phyloP scores from a whole-genome alignment of 495 filamentous ascomycete genomes.

The Aspergillus olivimuriae region DNA sequence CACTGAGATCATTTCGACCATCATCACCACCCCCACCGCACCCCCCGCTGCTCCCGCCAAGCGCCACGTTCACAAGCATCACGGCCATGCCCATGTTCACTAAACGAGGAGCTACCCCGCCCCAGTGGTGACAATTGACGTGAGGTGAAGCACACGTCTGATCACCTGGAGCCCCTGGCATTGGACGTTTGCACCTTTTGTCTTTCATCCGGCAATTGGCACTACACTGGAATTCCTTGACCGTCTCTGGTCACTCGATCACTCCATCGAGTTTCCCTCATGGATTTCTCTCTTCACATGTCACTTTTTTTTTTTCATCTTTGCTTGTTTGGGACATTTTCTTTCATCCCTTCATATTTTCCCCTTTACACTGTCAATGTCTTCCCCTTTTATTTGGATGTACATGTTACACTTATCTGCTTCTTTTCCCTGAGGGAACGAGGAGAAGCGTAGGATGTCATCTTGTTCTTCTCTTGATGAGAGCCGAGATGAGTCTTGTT shows the following conservation, averaged over 20 bases:
- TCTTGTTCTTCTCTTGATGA: slow-evolving; percentile 16
- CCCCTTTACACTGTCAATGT: slow-evolving; percentile 6
- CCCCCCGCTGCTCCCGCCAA: slow-evolving; percentile 16
- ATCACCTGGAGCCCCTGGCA: not conserved
- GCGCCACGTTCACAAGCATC: slow-evolving; percentile 13
- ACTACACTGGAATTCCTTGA: too few species aligned
- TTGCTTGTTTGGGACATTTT: too few species aligned
- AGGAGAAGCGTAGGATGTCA: slow-evolving; percentile 1
- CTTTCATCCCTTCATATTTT: too few species aligned
- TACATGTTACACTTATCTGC: slow-evolving; percentile 8
- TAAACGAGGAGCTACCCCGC: not conserved
- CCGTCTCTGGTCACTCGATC: too few species aligned
- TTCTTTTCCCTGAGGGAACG: slow-evolving; percentile 14
- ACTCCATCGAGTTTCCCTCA: too few species aligned
- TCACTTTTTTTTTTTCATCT: not conserved
- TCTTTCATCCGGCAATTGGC: too few species aligned
- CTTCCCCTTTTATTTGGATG: slow-evolving; percentile 7
- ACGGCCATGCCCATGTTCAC: slow-evolving; percentile 15
- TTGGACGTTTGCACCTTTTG: not conserved
- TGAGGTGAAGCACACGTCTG: not conserved
- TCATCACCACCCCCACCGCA: slow-evolving; percentile 20
- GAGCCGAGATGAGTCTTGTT: slow-evolving; percentile 14
- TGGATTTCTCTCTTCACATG: not conserved
- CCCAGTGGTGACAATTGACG: not conserved
- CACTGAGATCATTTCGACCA: slow-evolving; percentile 13